Conservation (phyloP, 345 rosid genomes). For the Pseudoturritis turrita region DNA sequence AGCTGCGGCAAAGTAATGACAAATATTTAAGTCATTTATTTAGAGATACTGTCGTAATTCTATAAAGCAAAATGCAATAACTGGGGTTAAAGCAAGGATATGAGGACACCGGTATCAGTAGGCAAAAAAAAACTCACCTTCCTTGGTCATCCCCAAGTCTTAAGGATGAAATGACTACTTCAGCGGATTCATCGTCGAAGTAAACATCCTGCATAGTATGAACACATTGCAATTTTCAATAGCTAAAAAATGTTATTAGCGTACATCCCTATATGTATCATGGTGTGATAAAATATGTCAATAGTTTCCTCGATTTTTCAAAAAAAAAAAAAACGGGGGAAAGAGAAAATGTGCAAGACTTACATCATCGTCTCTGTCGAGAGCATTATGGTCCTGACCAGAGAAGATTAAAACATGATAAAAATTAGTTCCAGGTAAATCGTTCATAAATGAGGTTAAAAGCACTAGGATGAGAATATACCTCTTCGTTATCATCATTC, state of each 20-base stretch:
- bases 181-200: slow-evolving; percentile 98
- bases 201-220: slow-evolving; percentile 71
- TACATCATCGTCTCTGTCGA: slow-evolving; percentile 94
- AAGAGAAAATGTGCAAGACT: slow-evolving; percentile 9
- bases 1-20: slow-evolving; percentile 38
- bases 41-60: background rate
- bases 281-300: background rate
- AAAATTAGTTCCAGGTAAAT: background rate
- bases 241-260: background rate
- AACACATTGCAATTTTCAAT: slow-evolving; percentile 4
- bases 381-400: slow-evolving; percentile 65
- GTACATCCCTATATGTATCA: background rate
- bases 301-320: background rate
- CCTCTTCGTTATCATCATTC: slow-evolving; percentile 91
- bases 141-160: slow-evolving; percentile 98
- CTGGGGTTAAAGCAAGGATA: background rate
- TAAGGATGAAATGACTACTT: slow-evolving; percentile 93
- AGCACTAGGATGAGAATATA: slow-evolving; percentile 19
- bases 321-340: background rate
- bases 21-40: background rate
- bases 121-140: slow-evolving; percentile 46
- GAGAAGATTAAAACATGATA: slow-evolving; percentile 1
- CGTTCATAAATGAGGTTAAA: background rate
- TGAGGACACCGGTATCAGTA: background rate
- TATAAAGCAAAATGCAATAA: background rate